These are phyloP conservation scores for Pseudohyphozyma bogoriensis DNA, from an alignment of 768 basidiomycete genomes.

Conservation along the genomic window DNA sequence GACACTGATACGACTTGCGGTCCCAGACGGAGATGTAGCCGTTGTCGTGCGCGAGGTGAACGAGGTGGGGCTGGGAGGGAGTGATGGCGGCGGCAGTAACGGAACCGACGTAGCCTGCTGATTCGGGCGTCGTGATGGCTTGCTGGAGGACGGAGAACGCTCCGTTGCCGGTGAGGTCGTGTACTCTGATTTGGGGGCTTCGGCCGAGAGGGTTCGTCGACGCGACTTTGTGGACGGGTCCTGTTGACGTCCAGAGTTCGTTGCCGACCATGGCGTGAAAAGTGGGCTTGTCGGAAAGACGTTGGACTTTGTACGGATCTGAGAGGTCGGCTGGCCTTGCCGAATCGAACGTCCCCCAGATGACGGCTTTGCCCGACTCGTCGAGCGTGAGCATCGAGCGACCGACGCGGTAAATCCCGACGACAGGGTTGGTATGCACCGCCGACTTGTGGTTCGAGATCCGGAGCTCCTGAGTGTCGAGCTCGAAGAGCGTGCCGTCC, in stretches of 20 bases:
- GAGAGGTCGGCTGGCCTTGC: neutral
- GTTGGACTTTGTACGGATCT: slow-evolving; percentile 4
- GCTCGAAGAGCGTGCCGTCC: slow-evolving; percentile 74
- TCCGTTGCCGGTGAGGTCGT: slow-evolving; percentile 45
- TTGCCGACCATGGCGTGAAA: slow-evolving; percentile 65
- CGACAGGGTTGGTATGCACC: slow-evolving; percentile 58
- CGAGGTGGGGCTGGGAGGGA: slow-evolving; percentile 53
- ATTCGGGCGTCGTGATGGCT: slow-evolving; percentile 48
- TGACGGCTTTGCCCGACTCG: slow-evolving; percentile 68
- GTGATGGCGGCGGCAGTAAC: slow-evolving; percentile 72
- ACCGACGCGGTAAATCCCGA: slow-evolving; percentile 62
- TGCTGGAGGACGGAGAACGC: slow-evolving; percentile 23
- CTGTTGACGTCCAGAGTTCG: slow-evolving; percentile 68
- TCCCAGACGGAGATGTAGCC: slow-evolving; percentile 80
- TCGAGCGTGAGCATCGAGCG: slow-evolving; percentile 69
- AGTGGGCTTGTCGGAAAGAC: slow-evolving; percentile 70
- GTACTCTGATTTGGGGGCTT: slow-evolving; percentile 52
- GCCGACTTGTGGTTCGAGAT: slow-evolving; percentile 52
- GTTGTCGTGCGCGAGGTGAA: slow-evolving; percentile 85
- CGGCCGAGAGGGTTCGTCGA: slow-evolving; percentile 38
- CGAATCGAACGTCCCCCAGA: slow-evolving; percentile 43
- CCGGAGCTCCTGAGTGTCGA: slow-evolving; percentile 57
- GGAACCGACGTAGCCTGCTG: slow-evolving; percentile 63
- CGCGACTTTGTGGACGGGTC: slow-evolving; percentile 41
- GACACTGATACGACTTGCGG: slow-evolving; percentile 15